Evolutionary conservation across 176 grass and related monocot species (phyloP).

Genomic region (Oryza glaberrima): DNA sequence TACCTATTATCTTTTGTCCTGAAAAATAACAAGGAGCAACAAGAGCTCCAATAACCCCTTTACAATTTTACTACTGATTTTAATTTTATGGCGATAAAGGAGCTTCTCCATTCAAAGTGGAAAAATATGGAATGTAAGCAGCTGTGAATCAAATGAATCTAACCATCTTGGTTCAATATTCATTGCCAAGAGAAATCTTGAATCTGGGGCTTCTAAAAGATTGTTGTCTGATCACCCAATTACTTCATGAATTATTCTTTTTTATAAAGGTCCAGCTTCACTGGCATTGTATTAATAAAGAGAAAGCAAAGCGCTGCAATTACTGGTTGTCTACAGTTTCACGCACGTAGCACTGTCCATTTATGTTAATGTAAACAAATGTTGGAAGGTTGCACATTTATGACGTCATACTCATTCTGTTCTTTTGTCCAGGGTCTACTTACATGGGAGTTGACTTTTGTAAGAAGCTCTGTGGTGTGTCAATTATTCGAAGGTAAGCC

Average conservation of each 20-base stretch:
- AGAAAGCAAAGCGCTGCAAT: neutral
- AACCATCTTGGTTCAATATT: neutral
- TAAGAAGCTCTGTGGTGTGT: conserved; percentile 90
- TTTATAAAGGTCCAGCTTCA: neutral
- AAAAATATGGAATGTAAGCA: neutral
- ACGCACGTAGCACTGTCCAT: neutral
- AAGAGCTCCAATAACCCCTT: neutral
- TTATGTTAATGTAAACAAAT: conserved; percentile 8
- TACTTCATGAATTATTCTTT: conserved; percentile 15
- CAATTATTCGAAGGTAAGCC: conserved; percentile 77
- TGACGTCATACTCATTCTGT: conserved; percentile 24
- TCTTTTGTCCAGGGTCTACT: conserved; percentile 53
- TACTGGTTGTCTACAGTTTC: neutral
- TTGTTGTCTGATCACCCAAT: conserved; percentile 1
- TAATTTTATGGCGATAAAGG: conserved; percentile 9
- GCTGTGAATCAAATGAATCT: conserved; percentile 15
- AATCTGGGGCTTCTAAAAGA: conserved; percentile 22
- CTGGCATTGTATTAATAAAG: neutral
- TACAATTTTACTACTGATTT: neutral
- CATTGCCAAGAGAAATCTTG: conserved; percentile 29
- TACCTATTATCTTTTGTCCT: neutral
- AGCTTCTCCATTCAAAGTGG: conserved; percentile 7
- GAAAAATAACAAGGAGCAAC: conserved; percentile 5
- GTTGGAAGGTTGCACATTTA: neutral
- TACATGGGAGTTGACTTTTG: conserved; percentile 91